phyloP scores from a whole-genome alignment of 2,329 filamentous ascomycete species.

The Rhynchosporium graminicola region DNA sequence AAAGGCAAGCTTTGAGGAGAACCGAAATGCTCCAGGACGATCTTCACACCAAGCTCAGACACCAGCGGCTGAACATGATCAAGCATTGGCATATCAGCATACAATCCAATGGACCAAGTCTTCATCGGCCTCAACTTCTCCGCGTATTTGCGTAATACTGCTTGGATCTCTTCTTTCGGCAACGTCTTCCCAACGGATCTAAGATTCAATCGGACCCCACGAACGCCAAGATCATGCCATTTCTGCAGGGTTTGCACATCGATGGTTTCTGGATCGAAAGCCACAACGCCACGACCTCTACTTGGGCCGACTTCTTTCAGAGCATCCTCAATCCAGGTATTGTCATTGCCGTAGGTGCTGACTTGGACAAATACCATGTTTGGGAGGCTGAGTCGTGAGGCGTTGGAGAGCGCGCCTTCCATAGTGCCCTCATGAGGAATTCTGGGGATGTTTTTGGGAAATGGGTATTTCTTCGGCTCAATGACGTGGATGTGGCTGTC shows the following conservation, averaged over 20 bases:
- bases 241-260: slow-evolving; percentile 44
- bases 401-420: slow-evolving; percentile 53
- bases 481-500: slow-evolving; percentile 63
- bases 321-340: slow-evolving; percentile 58
- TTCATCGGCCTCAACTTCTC: slow-evolving; percentile 46
- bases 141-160: slow-evolving; percentile 47
- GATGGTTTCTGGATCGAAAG: slow-evolving; percentile 51
- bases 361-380: slow-evolving; percentile 57
- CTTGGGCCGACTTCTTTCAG: slow-evolving; percentile 50
- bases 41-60: slow-evolving; percentile 18
- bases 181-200: slow-evolving; percentile 48
- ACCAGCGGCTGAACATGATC: slow-evolving; percentile 21
- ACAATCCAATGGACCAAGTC: slow-evolving; percentile 21
- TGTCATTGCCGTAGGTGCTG: slow-evolving; percentile 62
- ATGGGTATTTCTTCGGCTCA: slow-evolving; percentile 52
- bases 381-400: slow-evolving; percentile 54
- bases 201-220: slow-evolving; percentile 61
- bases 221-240: slow-evolving; percentile 60
- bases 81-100: slow-evolving; percentile 22
- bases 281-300: slow-evolving; percentile 56
- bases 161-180: slow-evolving; percentile 28
- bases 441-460: slow-evolving; percentile 51
- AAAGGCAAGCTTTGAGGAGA: slow-evolving; percentile 17
- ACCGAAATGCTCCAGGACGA: slow-evolving; percentile 21
- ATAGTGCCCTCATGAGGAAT: slow-evolving; percentile 52